Base-by-base conservation (phyloP, 306 rosid genomes). In the Glycine latifolia region DNA sequence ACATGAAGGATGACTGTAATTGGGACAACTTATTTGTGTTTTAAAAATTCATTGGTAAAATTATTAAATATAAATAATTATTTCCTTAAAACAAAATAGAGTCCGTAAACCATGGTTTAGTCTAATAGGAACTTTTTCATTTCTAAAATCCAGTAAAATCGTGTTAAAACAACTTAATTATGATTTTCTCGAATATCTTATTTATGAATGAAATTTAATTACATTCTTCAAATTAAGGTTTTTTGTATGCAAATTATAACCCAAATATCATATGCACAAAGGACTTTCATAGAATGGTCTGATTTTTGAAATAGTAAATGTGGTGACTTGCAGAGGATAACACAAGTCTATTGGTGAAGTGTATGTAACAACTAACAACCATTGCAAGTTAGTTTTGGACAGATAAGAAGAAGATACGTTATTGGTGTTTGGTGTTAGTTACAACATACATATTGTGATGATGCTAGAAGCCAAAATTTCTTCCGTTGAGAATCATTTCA, bases 361-460 rank as follows among this genome's bases (percentile, higher is more conserved):
- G 31, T 26, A 26, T 43, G 59, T 15, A 59, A 46, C 59, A 43
- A 66, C 60, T 15, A 80, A 49, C 63, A 55, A 67, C 52, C 17
- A 48, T 59, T 61, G 31, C 6, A 39, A 59, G 77, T 26, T 15
- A 1, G 82, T 39, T 77, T 77, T 55, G 70, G 73, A 71, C 55
- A 0, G 70, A 77, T 59, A 46, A 62, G 61, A 50, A 77, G 44
- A 77, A 41, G 61, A 77, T 77, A 60, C 26, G 46, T 16, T 14
- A 39, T 58, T 77, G 62, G 66, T 73, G 75, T 41, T 58, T 77
- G 62, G 59, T 73, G 81, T 79, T 79, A 74, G 84, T 73, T 84
- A 50, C 17, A 58, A 58, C 87, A 84, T 79, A 54, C 83, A 67
- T 66, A 67, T 79, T 66, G 68, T 66, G 83, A 66, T 73, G 76